Evolutionary conservation across 179 eudicot species (phyloP).

Genomic region (Heliamphora pulchella): DNA sequence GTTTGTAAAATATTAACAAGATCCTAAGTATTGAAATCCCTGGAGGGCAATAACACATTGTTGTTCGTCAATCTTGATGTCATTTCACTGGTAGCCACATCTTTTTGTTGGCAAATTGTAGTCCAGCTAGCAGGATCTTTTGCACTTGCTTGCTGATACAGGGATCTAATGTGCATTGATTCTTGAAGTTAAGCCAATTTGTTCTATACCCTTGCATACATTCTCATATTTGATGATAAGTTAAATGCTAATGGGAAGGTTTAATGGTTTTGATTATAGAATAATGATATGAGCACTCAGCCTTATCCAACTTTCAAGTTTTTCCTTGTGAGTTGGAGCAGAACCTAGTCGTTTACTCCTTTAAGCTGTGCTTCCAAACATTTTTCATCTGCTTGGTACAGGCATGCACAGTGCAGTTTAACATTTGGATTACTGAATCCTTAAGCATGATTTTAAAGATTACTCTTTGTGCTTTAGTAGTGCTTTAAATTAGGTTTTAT

Average conservation of each 20-base stretch:
- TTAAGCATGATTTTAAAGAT: background rate
- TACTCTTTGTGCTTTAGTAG: background rate
- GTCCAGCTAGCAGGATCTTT: background rate
- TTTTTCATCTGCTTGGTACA: background rate
- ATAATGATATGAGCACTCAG: background rate
- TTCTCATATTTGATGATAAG: background rate
- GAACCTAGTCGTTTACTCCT: background rate
- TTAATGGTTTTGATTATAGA: background rate
- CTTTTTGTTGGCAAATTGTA: background rate
- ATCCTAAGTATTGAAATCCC: background rate
- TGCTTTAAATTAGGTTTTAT: background rate
- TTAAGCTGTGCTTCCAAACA: conserved; percentile 4
- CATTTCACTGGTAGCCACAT: background rate
- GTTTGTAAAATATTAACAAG: background rate
- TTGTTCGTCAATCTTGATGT: background rate
- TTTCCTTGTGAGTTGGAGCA: background rate
- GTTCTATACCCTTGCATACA: background rate
- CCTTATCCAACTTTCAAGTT: background rate
- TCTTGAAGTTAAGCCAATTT: background rate
- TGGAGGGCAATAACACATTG: background rate
- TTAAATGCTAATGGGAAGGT: conserved; percentile 3
- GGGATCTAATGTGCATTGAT: background rate
- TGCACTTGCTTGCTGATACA: background rate
- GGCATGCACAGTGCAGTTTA: background rate
- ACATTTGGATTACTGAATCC: background rate